Evolutionary conservation across 305 asterid genomes (phyloP), one percentile per base, ranked within the genome.

Genomic region (Fraxinus dipetala): DNA sequence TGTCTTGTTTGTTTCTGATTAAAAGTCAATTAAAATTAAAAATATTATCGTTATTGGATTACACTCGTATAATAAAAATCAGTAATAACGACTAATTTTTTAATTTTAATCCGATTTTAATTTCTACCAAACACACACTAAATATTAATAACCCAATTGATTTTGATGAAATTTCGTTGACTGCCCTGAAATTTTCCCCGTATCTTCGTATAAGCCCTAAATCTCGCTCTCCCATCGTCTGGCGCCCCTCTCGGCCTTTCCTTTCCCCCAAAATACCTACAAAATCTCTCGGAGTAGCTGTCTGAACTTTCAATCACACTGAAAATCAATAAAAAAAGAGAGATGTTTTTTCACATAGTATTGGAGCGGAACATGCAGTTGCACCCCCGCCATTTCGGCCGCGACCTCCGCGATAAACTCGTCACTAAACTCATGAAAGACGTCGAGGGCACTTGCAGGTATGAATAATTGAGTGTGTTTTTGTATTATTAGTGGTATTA

Each of bases 381-480:
- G 28, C 99, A 96, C 85, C 99, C 99, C 8, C 98, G 99, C 76
- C 99, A 96, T 84, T 96, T 94, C 51, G 99, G 98, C 30, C 98
- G 99, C 10, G 99, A 95, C 80, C 93, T 95, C 20, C 91, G 98
- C 30, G 99, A 95, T 24, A 95, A 95, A 87, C 96, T 95, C 4
- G 97, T 94, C 7, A 79, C 98, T 28, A 96, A 96, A 88, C 98
- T 96, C 83, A 91, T 96, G 98, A 96, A 94, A 84, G 99, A 96
- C 69, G 98, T 96, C 3, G 99, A 95, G 83, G 99, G 99, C 70
- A 95, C 98, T 79, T 95, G 99, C 98, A 93, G 98, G 98, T 92
- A 80, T 82, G 43, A 72, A 69, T 45, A 51, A 69, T 56, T 18
- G 6, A 16, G 69, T 0, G 26, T 45, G 59, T 14, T 61, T 77